These are phyloP conservation scores for Exophiala sp. DNA, from an alignment of 2,329 filamentous ascomycete genomes.

Conservation along the genomic window DNA sequence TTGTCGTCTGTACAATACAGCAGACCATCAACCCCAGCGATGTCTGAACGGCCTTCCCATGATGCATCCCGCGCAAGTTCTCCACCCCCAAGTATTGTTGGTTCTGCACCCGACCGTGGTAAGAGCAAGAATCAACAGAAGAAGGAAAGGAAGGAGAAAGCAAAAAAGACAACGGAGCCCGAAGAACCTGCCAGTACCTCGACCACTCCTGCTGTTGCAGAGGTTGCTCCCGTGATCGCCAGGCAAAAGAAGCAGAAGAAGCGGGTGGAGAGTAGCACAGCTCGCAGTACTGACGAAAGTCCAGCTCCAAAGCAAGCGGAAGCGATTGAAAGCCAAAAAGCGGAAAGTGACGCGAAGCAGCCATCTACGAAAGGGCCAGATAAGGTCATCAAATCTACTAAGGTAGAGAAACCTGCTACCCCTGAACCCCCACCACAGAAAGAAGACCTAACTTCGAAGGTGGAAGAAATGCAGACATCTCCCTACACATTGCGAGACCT, in stretches of 20 bases:
- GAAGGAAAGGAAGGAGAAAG: constrained; percentile 54
- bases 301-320: not conserved
- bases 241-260: constrained; percentile 59
- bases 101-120: constrained; percentile 56
- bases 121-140: constrained; percentile 62
- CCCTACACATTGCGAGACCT: constrained; percentile 26
- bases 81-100: constrained; percentile 55
- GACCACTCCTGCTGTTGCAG: constrained; percentile 39
- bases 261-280: constrained; percentile 13
- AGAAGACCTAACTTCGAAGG: constrained; percentile 8
- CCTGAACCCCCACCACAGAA: constrained; percentile 10
- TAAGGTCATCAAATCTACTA: not conserved
- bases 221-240: constrained; percentile 59
- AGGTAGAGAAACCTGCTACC: constrained; percentile 2
- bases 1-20: constrained; percentile 53
- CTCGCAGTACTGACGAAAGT: constrained; percentile 8
- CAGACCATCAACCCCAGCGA: constrained; percentile 56
- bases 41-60: constrained; percentile 53
- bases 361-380: not conserved
- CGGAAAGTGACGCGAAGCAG: not conserved
- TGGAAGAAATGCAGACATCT: constrained; percentile 1
- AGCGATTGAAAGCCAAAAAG: not conserved
- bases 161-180: constrained; percentile 42
- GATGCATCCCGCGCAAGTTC: constrained; percentile 56
- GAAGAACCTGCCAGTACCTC: constrained; percentile 37